Evolutionary conservation across 345 rosid genomes (phyloP).

Genomic region (Orychophragmus violaceus): DNA sequence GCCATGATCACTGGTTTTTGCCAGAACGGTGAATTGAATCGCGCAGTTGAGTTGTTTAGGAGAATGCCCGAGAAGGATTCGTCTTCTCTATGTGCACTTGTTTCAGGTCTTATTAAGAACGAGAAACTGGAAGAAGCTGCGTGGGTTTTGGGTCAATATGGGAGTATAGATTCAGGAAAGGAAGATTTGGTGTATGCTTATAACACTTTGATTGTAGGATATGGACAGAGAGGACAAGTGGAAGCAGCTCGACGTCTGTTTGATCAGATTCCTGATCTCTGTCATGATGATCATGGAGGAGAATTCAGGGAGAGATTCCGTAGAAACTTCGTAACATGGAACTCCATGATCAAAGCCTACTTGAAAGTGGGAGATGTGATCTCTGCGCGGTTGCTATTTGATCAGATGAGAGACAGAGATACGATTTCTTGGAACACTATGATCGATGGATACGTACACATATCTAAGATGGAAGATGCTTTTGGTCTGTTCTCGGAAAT

Average conservation of each 20-base stretch:
- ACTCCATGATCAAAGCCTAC: slow-evolving; percentile 68
- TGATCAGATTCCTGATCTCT: slow-evolving; percentile 40
- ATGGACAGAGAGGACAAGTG: slow-evolving; percentile 49
- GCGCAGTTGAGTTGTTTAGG: slow-evolving; percentile 43
- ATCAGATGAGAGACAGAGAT: slow-evolving; percentile 52
- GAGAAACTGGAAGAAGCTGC: slow-evolving; percentile 54
- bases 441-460: slow-evolving; percentile 54
- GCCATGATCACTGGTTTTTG: slow-evolving; percentile 59
- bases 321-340: slow-evolving; percentile 66
- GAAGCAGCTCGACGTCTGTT: slow-evolving; percentile 53
- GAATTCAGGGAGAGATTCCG: slow-evolving; percentile 20
- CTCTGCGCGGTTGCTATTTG: slow-evolving; percentile 56
- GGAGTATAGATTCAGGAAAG: slow-evolving; percentile 16
- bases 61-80: slow-evolving; percentile 48
- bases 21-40: slow-evolving; percentile 41
- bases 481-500: slow-evolving; percentile 42
- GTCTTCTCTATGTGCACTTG: slow-evolving; percentile 49
- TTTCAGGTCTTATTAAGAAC: slow-evolving; percentile 55
- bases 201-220: slow-evolving; percentile 73
- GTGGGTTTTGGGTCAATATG: slow-evolving; percentile 33
- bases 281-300: too few relatives aligned
- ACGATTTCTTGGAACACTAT: slow-evolving; percentile 72
- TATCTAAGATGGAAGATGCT: slow-evolving; percentile 47
- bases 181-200: slow-evolving; percentile 50
- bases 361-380: slow-evolving; percentile 49